These are phyloP conservation scores for Myxozyma nipponensis DNA, from an alignment of 805 yeast genomes.

Conservation along the genomic window DNA sequence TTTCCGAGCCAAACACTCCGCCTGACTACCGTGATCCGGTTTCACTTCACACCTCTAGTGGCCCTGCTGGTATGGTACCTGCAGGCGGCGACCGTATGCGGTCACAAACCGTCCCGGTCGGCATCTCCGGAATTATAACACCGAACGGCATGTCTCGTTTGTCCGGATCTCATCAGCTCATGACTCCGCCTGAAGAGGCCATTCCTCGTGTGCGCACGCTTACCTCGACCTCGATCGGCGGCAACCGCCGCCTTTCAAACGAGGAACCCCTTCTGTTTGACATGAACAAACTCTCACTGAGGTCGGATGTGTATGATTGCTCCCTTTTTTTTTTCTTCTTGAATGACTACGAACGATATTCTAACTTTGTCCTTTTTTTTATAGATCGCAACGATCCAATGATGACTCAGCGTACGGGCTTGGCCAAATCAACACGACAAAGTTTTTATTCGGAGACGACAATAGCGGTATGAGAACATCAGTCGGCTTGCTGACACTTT, in stretches of 20 bases:
- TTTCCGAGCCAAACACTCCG: conserved; percentile 30
- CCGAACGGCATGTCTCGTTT: conserved; percentile 19
- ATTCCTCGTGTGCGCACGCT: conserved; percentile 24
- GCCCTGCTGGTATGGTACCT: conserved; percentile 3
- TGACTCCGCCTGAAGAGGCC: conserved; percentile 28
- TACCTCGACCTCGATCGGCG: conserved; percentile 24
- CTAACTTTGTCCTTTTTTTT: too few species aligned
- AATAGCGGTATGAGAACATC: not conserved
- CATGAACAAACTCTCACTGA: conserved; percentile 7
- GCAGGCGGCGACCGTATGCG: conserved; percentile 22
- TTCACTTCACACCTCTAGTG: not conserved
- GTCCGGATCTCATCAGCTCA: conserved; percentile 22
- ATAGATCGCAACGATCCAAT: conserved; percentile 8
- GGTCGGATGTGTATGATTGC: not conserved
- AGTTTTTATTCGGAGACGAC: conserved; percentile 25
- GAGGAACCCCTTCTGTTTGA: conserved; percentile 23
- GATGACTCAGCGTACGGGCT: conserved; percentile 18
- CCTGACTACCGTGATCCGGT: conserved; percentile 29
- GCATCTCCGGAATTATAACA: conserved; percentile 21
- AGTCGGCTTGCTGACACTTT: too few species aligned
- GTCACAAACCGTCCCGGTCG: conserved; percentile 26
- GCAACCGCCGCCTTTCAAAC: conserved; percentile 19
- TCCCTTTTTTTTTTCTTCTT: not conserved
- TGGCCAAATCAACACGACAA: conserved; percentile 22
- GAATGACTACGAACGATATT: not conserved